Conservation (phyloP, 306 rosid genomes). For the Cucurbita maxima region DNA sequence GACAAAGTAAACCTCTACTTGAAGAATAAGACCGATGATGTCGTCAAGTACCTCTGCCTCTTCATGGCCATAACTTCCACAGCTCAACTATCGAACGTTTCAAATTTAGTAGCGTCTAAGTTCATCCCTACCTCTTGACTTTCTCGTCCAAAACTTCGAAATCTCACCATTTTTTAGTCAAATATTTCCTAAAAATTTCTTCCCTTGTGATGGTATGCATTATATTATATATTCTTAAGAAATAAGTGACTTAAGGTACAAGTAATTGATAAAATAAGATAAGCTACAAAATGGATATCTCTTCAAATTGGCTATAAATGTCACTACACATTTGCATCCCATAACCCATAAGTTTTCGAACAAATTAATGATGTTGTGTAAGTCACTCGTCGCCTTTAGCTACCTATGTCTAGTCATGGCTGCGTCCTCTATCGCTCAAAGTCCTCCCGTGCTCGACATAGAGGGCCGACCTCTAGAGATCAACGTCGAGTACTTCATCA, state of each 20-base stretch:
- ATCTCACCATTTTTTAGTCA: neutral
- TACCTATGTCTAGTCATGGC: neutral
- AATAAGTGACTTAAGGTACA: neutral
- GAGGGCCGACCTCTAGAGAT: neutral
- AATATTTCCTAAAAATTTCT: neutral
- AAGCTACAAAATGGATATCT: neutral
- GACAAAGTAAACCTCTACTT: neutral
- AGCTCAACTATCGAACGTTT: neutral
- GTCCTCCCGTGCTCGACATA: constrained; percentile 1
- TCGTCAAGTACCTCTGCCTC: neutral
- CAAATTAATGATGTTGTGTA: neutral
- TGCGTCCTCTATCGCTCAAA: neutral
- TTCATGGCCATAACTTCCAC: constrained; percentile 3
- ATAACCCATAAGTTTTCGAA: neutral
- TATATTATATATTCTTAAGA: neutral
- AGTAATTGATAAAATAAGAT: neutral
- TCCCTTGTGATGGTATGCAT: too few species aligned
- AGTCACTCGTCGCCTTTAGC: neutral
- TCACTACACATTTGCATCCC: neutral
- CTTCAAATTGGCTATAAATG: neutral
- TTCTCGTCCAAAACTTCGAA: neutral
- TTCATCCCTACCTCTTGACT: neutral
- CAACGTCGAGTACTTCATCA: neutral
- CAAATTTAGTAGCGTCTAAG: neutral
- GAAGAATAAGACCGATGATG: neutral